These are phyloP conservation scores for Plasmodium falciparum DNA, from an alignment of 169 alveolate species.

Conservation along the genomic window DNA sequence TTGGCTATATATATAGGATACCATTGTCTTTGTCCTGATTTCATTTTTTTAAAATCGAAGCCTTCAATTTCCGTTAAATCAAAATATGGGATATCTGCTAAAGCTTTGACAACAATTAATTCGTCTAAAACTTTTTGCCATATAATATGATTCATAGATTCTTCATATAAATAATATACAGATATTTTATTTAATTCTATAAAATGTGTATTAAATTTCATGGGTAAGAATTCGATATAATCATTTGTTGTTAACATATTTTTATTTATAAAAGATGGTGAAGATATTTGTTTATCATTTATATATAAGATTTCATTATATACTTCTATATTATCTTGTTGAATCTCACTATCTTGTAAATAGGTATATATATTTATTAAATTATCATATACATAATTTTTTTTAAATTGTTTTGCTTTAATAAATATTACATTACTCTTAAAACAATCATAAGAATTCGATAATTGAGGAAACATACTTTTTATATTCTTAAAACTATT, in stretches of 20 bases:
- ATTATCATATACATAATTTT: slow-evolving; percentile 71
- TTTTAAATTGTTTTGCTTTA: slow-evolving; percentile 54
- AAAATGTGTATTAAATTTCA: slow-evolving; percentile 69
- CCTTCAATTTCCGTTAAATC: slow-evolving; percentile 82
- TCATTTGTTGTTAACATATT: slow-evolving; percentile 25
- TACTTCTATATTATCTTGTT: slow-evolving; percentile 70
- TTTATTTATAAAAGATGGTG: slow-evolving; percentile 49
- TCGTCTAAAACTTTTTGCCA: slow-evolving; percentile 82
- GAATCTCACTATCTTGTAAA: slow-evolving; percentile 66
- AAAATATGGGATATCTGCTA: slow-evolving; percentile 83
- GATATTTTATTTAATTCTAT: slow-evolving; percentile 59
- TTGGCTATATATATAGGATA: slow-evolving; percentile 84
- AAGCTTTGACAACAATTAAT: slow-evolving; percentile 83
- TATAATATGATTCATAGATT: slow-evolving; percentile 66
- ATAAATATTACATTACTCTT: slow-evolving; percentile 51
- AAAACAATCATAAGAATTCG: slow-evolving; percentile 70
- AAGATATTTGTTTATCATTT: slow-evolving; percentile 32
- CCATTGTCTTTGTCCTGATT: slow-evolving; percentile 87
- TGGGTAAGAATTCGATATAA: slow-evolving; percentile 48
- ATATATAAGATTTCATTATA: slow-evolving; percentile 27
- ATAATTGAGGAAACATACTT: slow-evolving; percentile 28
- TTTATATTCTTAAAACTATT: slow-evolving; percentile 58
- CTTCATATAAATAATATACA: slow-evolving; percentile 60
- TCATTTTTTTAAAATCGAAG: slow-evolving; percentile 78
- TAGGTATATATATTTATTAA: slow-evolving; percentile 62